Conservation (phyloP, 1,284 basidiomycete species). For the Rhodotorula sp. region DNA sequence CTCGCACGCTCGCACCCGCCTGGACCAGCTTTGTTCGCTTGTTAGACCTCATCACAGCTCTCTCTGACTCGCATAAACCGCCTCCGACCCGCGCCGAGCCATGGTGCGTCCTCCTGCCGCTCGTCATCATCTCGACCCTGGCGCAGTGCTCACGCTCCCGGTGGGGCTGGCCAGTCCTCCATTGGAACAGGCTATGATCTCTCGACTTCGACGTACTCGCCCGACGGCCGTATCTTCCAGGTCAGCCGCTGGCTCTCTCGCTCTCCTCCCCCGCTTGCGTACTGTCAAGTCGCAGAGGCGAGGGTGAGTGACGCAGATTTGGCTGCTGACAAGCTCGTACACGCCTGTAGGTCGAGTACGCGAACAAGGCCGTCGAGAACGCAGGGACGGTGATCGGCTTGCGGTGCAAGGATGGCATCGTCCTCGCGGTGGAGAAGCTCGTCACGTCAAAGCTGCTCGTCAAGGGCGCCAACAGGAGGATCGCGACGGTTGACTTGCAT, state of each 20-base stretch:
- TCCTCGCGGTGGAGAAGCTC: constrained; percentile 95
- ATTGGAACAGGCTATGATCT: constrained; percentile 99
- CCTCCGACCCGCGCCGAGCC: neutral
- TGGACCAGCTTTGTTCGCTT: no score
- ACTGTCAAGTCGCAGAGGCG: neutral
- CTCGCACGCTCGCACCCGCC: no score
- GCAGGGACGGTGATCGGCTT: constrained; percentile 69
- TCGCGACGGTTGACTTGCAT: constrained; percentile 89
- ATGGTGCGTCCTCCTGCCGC: no score
- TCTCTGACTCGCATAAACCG: neutral
- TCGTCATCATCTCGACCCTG: neutral
- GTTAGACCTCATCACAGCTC: neutral
- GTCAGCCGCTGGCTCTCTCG: constrained; percentile 51
- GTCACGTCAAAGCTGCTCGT: constrained; percentile 97
- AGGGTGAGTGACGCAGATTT: no score
- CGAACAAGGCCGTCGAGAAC: constrained; percentile 97
- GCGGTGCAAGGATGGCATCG: constrained; percentile 87
- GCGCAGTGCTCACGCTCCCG: neutral
- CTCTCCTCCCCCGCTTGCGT: neutral
- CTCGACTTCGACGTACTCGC: constrained; percentile 96
- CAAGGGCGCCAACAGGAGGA: constrained; percentile 86
- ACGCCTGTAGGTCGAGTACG: constrained; percentile 81
- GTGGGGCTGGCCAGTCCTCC: constrained; percentile 56
- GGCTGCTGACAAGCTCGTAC: neutral
- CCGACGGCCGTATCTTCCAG: constrained; percentile 97